Percentiles rank a stretch among this genome's conserved stretches.
Conservation (phyloP, 2,329 filamentous ascomycete species). For the Beauveria australis region DNA sequence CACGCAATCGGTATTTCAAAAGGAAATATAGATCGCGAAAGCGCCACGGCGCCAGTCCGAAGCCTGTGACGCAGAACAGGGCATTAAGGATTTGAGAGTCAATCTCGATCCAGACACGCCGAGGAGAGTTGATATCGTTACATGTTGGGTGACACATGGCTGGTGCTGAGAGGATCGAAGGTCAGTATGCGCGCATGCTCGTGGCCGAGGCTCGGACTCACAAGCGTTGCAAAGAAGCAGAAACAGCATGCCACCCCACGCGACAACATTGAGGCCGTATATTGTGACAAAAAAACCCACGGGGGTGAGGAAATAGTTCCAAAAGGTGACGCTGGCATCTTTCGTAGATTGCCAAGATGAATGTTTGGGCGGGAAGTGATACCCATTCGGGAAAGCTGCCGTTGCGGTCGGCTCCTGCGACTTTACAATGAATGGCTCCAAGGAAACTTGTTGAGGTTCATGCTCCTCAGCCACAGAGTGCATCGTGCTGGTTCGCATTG, state of each 20-base stretch:
- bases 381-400: slow-evolving; percentile 51
- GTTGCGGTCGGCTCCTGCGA: slow-evolving; percentile 21
- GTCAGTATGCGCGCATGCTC: not conserved
- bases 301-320: slow-evolving; percentile 66
- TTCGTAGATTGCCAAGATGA: slow-evolving; percentile 50
- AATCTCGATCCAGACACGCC: slow-evolving; percentile 78
- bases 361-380: slow-evolving; percentile 56
- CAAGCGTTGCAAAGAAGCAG: slow-evolving; percentile 66
- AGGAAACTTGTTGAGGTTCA: not conserved
- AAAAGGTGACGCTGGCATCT: slow-evolving; percentile 53
- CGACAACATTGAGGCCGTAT: slow-evolving; percentile 75
- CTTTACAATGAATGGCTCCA: not conserved
- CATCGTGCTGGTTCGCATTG: slow-evolving; percentile 17
- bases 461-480: slow-evolving; percentile 17
- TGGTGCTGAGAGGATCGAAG: slow-evolving; percentile 32
- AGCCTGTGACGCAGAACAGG: slow-evolving; percentile 73
- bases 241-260: slow-evolving; percentile 89
- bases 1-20: slow-evolving; percentile 51
- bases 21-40: slow-evolving; percentile 73
- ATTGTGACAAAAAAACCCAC: slow-evolving; percentile 69
- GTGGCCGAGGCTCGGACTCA: slow-evolving; percentile 12
- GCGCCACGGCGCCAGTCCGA: slow-evolving; percentile 71
- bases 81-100: slow-evolving; percentile 64
- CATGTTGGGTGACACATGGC: slow-evolving; percentile 66
- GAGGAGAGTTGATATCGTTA: slow-evolving; percentile 64